Evolutionary conservation across 208 protist genomes (phyloP), one percentile per base, ranked within the genome.

Genomic region (Phytomonas francai): DNA sequence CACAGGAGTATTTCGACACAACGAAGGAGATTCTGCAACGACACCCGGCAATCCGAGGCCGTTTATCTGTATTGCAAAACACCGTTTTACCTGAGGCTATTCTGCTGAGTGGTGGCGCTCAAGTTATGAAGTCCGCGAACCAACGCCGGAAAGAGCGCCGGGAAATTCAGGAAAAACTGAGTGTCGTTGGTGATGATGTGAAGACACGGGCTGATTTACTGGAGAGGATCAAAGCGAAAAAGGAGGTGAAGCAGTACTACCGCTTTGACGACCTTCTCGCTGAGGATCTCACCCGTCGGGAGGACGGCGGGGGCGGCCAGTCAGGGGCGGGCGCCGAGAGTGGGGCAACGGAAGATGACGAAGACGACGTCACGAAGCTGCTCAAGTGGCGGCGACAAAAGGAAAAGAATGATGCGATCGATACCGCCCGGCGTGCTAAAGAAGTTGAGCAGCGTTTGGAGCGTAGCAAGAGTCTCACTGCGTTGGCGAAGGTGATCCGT

Each of bases 41-140:
- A 73, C 88, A 96, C 70, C 91, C 91, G 0, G 86, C 88, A 0
- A 66, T 93, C 39, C 87, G 91, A 27, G 91, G 91, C 6, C 80
- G 34, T 36, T 69, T 91, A 29, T 78, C 72, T 22, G 76, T 96
- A 22, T 68, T 96, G 70, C 74, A 86, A 61, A 82, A 93, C 66
- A 93, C 80, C 30, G 86, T 96, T 11, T 70, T 93, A 59, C 88
- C 91, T 8, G 91, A 96, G 27, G 81, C 88, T n/a, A 75, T 93
- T 12, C 71, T 96, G 16, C 80, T 94, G 49, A 79, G 76, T 28
- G 80, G 81, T 9, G 80, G 84, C 3, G 19, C 16, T 0, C 78
- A 84, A 65, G 69, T 73, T 22, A 74, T 93, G 58, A 80, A 89
- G 64, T 92, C 90, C 0, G 69, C 74, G 0, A 65, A 87, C 28